These are phyloP conservation scores for Ottelia alismoides DNA, from an alignment of 106 monocot genomes.

Conservation along the genomic window DNA sequence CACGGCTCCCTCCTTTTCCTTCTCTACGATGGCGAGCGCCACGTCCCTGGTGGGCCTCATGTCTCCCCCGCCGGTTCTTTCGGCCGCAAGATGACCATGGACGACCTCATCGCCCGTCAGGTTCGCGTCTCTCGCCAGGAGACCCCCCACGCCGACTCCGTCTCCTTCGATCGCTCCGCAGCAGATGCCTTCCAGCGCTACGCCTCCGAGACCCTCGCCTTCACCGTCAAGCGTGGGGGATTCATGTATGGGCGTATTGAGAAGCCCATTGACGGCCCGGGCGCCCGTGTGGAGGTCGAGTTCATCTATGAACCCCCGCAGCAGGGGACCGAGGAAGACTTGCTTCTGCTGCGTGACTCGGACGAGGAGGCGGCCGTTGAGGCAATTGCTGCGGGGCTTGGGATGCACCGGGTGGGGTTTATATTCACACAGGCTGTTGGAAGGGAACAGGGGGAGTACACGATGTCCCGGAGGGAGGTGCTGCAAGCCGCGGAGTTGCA, in stretches of 20 bases:
- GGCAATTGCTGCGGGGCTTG: constrained; percentile 74
- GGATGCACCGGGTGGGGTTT: constrained; percentile 77
- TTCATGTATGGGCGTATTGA: constrained; percentile 72
- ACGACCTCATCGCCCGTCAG: constrained; percentile 92
- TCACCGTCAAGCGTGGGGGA: constrained; percentile 80
- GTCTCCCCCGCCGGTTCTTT: constrained; percentile 70
- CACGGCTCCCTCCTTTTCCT: constrained; percentile 85
- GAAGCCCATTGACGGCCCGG: constrained; percentile 5
- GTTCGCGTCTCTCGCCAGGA: constrained; percentile 82
- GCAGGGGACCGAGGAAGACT: constrained; percentile 55
- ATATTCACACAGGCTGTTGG: constrained; percentile 85
- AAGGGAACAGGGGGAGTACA: constrained; percentile 60
- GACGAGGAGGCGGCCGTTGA: constrained; percentile 76
- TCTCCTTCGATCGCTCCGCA: constrained; percentile 74
- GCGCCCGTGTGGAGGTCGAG: constrained; percentile 46
- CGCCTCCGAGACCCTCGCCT: constrained; percentile 62
- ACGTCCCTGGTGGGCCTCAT: constrained; percentile 11
- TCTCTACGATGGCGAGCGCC: constrained; percentile 25
- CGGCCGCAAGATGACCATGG: constrained; percentile 88
- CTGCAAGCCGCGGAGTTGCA: constrained; percentile 71
- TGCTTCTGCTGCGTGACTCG: constrained; percentile 43
- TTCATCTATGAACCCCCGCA: constrained; percentile 99
- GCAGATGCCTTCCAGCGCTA: constrained; percentile 86
- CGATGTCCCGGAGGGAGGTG: constrained; percentile 68
- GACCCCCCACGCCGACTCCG: constrained; percentile 46